Percentiles rank a stretch among this genome's conserved stretches.
Conservation (phyloP, 1,284 basidiomycete species). For the Neolentinus lepideus region DNA sequence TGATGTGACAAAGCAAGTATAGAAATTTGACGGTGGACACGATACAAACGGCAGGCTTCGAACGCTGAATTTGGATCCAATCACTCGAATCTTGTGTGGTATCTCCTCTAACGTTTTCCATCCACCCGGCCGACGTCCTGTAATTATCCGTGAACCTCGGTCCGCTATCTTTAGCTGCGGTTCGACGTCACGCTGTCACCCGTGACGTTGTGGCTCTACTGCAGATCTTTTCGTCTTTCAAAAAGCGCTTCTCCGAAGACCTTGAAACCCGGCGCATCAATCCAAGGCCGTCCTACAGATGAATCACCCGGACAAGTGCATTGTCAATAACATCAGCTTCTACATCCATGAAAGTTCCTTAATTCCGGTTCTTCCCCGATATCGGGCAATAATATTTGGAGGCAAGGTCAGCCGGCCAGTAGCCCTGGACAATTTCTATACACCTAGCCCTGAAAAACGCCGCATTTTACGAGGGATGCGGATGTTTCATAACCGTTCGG, state of each 20-base stretch:
- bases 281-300: background rate
- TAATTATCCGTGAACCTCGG: constrained; percentile 1
- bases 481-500: too few relatives aligned
- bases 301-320: too few relatives aligned
- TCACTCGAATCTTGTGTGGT: background rate
- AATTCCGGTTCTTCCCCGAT: too few relatives aligned
- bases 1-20: background rate
- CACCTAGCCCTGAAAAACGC: too few relatives aligned
- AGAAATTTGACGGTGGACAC: background rate
- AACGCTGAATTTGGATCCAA: background rate
- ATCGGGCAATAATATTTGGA: too few relatives aligned
- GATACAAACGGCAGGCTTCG: background rate
- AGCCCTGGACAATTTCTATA: too few relatives aligned
- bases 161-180: background rate
- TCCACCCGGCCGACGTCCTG: background rate
- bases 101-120: background rate
- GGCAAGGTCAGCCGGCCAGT: too few relatives aligned
- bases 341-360: too few relatives aligned
- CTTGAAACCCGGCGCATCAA: background rate
- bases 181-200: background rate
- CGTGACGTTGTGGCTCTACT: background rate
- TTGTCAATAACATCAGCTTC: too few relatives aligned
- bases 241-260: background rate
- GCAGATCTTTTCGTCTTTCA: too few relatives aligned
- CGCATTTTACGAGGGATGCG: too few relatives aligned